Base-by-base conservation (phyloP, 371 early-diverging fungal species). In the Mortierella sp. region DNA sequence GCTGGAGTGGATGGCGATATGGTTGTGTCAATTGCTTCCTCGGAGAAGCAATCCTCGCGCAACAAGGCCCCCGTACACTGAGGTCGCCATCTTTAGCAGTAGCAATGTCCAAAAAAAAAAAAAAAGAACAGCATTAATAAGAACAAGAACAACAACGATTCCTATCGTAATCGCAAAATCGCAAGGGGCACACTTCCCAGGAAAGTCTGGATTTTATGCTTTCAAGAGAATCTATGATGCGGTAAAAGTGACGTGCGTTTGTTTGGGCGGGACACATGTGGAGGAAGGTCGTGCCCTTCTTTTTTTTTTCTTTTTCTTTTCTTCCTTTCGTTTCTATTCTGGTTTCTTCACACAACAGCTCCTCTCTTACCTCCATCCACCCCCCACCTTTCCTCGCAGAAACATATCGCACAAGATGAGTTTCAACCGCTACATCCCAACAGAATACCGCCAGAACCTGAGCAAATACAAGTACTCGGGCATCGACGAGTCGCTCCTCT, bases 401-500 rank as follows among this genome's bases (percentile, higher is more conserved):
- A n/a, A 58, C 34, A 50, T 3, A 50, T 50, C 26, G 13, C 42
- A 38, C 19, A 63, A 16, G 52, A 84, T 84, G 85, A 74, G 58
- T 48, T 54, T 73, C 24, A 84, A 79, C 60, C 81, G 74, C 19
- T 88, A 84, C 68, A 92, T 93, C 73, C 90, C 91, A 26, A 84
- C 90, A 54, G 84, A 90, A 73, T 89, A 90, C 80, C 87, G 93
- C 80, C 79, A 88, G 48, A 95, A 96, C 84, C 84, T 99, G 81
- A 93, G 91, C 74, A 92, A 90, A 58, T 97, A 98, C 91, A 92
- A 94, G 84, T 98, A 97, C 91, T 91, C 91, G 75, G 95, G 95
- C 48, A 92, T 94, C 9, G 98, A 98, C 91, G 95, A 97, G 87
- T 98, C 98, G 14, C 92, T 98, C 24, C 88, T 99, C 19, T 95